Base-by-base conservation (phyloP, 2,329 filamentous ascomycete genomes). In the Penicillium glabrum region DNA sequence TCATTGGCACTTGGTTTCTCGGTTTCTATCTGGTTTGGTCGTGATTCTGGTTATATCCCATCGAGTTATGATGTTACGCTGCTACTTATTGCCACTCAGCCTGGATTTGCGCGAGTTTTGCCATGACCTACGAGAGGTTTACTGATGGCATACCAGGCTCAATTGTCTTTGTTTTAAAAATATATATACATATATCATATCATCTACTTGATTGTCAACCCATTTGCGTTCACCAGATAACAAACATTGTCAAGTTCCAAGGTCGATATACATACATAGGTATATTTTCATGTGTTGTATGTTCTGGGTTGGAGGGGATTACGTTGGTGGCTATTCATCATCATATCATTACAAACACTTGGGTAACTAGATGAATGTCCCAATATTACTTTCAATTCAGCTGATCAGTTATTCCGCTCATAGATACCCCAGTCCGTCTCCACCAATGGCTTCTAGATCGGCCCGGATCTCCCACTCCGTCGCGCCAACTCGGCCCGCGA, bases 401-500 rank as follows among this genome's bases (percentile, higher is more conserved):
- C 31, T 33, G 13, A 16, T 33, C 13, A 14, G 5, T 14, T 33
- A 33, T 13, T 11, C 10, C 16, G 16, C 16, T 39, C 35, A 39
- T 39, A 39, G 35, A 19, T 76, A 77, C 14, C 73, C 75, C 70
- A 92, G 70, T 0, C 89, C 89, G 56, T 81, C 82, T 64, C 88
- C 89, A 19, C 82, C 82, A 29, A 90, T 74, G 2, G 80, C 80
- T 64, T 89, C 86, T 67, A 93, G 70, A 78, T 95, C 90, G 1
- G 81, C 85, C 67, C 88, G 81, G 63, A 93, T 80, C 69, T 87
- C 86, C 75, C 84, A 88, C 21, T 85, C 82, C 60, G 85, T 83
- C 0, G 79, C 83, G 11, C 91, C 93, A 2, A 90, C 88, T 62
- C 91, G 84, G 0, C 86, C 84, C 1, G 91, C 83, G 46, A 93